Base-by-base conservation (phyloP, 306 rosid genomes). In the Sphenostylis stenocarpa region DNA sequence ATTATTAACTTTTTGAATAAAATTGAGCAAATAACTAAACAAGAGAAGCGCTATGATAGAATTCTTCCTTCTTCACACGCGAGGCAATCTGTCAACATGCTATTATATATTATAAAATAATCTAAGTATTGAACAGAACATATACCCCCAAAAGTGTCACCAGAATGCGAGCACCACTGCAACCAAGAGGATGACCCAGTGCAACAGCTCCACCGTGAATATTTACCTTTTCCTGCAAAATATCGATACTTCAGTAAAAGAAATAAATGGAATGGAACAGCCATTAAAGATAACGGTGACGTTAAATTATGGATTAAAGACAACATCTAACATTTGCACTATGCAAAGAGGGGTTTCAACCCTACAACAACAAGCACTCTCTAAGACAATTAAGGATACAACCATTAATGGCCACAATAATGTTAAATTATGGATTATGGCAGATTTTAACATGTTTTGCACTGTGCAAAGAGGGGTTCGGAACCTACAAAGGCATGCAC, bases 101-200 rank as follows among this genome's bases (percentile, higher is more conserved):
- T 19, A 45, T 13, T 34, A 49, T 48, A 20, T 52, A 76, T 39
- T 66, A 26, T 16, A 55, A 67, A 80, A 17, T 36, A 72, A 63
- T 17, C 33, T 4, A 19, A 39, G 38, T 52, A 65, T 62, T 39
- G 31, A 53, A 71, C 80, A 7, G 14, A 66, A 13, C 78, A 61
- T 87, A 94, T 90, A 94, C 99, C 93, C 98, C 99, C 67, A 96
- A 80, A 71, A 96, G 98, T 20, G 99, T 88, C 84, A 91, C 99
- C 82, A 96, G 81, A 83, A 96, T 91, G 68, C 99, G 98, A 23
- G 99, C 99, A 47, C 99, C 99, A 33, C 99, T 96, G 84, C 99
- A 96, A 60, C 99, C 99, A n/a, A 96, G 93, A 83, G 99, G 99
- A 78, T 96, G 99, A 67, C 99, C 99, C 90, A 96, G 83, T 1